Conservation (phyloP, 108 stramenopile species). For the Poteriospumella lacustris region DNA sequence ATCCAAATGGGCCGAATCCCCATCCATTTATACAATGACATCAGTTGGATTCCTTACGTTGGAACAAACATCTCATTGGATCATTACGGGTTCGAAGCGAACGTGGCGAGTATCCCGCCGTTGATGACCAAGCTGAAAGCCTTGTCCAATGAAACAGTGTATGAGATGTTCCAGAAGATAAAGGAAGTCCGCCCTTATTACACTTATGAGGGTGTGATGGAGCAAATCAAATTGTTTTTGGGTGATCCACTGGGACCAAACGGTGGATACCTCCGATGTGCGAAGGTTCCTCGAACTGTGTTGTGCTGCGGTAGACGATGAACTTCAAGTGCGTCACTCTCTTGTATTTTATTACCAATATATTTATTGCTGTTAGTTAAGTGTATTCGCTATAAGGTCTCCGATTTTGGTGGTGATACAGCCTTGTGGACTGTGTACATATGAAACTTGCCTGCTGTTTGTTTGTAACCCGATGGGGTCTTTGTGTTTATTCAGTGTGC, state of each 20-base stretch:
- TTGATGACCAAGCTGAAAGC: not conserved
- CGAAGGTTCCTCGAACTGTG: not conserved
- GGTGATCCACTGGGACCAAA: not conserved
- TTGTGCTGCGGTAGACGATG: not conserved
- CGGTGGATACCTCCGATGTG: constrained; percentile 10
- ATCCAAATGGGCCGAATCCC: constrained; percentile 14
- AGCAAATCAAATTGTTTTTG: not conserved
- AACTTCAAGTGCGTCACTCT: too few relatives aligned
- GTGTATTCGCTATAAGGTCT: too few relatives aligned
- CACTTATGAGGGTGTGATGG: not conserved
- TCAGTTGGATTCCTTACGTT: constrained; percentile 16
- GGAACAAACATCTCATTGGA: not conserved
- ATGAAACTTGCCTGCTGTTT: too few relatives aligned
- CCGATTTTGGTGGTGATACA: too few relatives aligned
- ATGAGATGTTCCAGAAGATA: not conserved
- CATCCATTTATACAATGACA: constrained; percentile 18
- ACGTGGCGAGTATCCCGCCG: not conserved
- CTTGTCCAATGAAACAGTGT: not conserved
- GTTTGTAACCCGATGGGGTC: too few relatives aligned
- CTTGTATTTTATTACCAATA: too few relatives aligned
- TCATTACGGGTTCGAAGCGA: constrained; percentile 7
- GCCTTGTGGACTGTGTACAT: too few relatives aligned
- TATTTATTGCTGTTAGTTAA: too few relatives aligned
- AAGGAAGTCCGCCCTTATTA: not conserved
- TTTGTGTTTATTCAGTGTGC: too few relatives aligned